A percentile compares a stretch with the other conserved stretches of the same genome.
Evolutionary conservation across 768 basidiomycete species (phyloP).

Genomic region (Mycena rosella): DNA sequence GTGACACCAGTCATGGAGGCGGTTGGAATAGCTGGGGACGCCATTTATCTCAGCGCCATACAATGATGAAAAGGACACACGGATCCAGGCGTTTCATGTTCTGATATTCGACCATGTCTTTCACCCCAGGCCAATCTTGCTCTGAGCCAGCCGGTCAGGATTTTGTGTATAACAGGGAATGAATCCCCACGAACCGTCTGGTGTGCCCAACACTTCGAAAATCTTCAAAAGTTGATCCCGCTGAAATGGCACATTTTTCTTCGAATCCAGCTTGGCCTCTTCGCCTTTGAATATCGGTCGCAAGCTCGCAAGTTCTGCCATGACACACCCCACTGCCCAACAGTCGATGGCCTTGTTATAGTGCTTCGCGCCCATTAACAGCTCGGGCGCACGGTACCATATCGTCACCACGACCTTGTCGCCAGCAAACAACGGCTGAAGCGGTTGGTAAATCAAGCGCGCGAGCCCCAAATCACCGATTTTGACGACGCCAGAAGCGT

Average conservation of each 20-base stretch:
- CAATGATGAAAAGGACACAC: slow-evolving; percentile 53
- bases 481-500: slow-evolving; percentile 88
- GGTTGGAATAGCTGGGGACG: slow-evolving; percentile 58
- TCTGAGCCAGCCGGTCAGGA: slow-evolving; percentile 57
- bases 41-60: not conserved
- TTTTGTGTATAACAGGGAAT: slow-evolving; percentile 1
- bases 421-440: slow-evolving; percentile 91
- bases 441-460: slow-evolving; percentile 88
- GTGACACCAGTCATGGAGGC: slow-evolving; percentile 82
- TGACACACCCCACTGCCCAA: slow-evolving; percentile 98
- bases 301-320: slow-evolving; percentile 93
- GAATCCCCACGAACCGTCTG: slow-evolving; percentile 71
- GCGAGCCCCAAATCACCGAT: slow-evolving; percentile 99
- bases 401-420: slow-evolving; percentile 99
- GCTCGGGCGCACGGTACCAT: slow-evolving; percentile 98
- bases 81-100: slow-evolving; percentile 84
- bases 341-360: slow-evolving; percentile 97
- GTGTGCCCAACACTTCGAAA: slow-evolving; percentile 94
- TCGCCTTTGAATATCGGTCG: slow-evolving; percentile 99
- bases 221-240: slow-evolving; percentile 95
- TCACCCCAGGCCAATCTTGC: slow-evolving; percentile 88
- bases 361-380: slow-evolving; percentile 96
- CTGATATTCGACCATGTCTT: slow-evolving; percentile 89
- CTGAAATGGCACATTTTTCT: slow-evolving; percentile 98
- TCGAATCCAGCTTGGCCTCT: slow-evolving; percentile 96